Evolutionary conservation across 331 rosid genomes (phyloP), one percentile per base, ranked within the genome.

Genomic region (Acacia pycnantha): DNA sequence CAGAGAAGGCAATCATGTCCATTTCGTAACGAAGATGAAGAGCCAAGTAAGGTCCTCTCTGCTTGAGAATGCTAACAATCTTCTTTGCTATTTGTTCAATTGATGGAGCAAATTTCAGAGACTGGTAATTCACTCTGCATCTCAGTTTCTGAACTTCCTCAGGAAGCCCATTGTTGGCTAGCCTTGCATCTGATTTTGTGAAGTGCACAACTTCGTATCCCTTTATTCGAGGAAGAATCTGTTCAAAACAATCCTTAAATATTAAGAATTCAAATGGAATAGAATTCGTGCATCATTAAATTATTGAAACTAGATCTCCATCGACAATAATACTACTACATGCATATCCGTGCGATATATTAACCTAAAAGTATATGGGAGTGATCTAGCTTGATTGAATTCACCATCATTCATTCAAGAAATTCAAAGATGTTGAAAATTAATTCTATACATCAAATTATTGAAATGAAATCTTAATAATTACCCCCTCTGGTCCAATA

Each of bases 21-120:
- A 94, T 94, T 87, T 94, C 97, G 50, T 94, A 94, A 78, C 98
- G 77, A 71, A 94, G 98, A 90, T 94, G 98, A 65, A 94, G 97
- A 19, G 89, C 91, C 67, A 94, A 84, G 72, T 87, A 94, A 78
- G 97, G 89, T 16, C 98, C 98, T 18, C 84, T 89, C 77, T 83
- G 84, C 80, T 89, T 92, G 54, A 94, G 83, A 68, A 89, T 88
- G 13, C 66, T 80, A 15, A 92, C 88, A 40, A 94, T 88, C 85
- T 85, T 87, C 79, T 80, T 77, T 0, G 90, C 97, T 65, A 88
- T 48, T 54, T 89, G 75, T 77, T 94, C 89, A 29, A 91, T 89
- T 83, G 81, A 84, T 0, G 94, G 35, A 75, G 90, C 84, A 76
- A 94, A 94, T 84, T 88, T 89, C 85, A 93, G 79, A 58, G 88